A percentile compares a stretch with the other conserved stretches of the same genome.
These are phyloP conservation scores for Aspergillus neotritici DNA, from an alignment of 2,329 filamentous ascomycete species.

Conservation along the genomic window DNA sequence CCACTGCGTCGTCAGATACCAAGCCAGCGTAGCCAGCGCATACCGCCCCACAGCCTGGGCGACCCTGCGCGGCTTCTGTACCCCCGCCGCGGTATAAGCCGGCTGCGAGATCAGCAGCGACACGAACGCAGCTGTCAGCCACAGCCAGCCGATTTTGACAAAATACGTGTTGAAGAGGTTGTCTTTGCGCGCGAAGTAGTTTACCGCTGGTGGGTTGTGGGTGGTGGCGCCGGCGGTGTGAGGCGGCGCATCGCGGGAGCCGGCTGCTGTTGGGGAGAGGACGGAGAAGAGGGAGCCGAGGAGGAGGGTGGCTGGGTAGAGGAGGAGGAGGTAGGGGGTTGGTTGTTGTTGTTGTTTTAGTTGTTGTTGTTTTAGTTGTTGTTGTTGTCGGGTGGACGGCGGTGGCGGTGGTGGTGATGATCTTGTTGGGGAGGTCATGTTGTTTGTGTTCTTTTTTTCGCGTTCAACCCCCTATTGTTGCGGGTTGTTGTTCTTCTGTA, in stretches of 20 bases:
- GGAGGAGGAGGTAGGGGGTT: constrained; percentile 52
- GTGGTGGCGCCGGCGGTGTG: constrained; percentile 28
- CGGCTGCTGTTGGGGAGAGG: constrained; percentile 66
- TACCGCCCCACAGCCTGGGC: constrained; percentile 63
- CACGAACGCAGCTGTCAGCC: constrained; percentile 72
- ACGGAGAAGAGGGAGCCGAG: constrained; percentile 76
- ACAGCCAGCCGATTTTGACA: constrained; percentile 92
- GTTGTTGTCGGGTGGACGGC: neutral
- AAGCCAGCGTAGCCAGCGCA: constrained; percentile 65
- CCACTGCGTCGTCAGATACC: constrained; percentile 91
- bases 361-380: neutral
- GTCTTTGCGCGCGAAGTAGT: constrained; percentile 88
- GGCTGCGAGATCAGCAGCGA: constrained; percentile 66
- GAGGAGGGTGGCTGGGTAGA: constrained; percentile 73
- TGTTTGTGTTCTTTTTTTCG: too few relatives aligned
- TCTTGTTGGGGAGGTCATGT: constrained; percentile 9
- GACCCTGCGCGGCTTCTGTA: constrained; percentile 40
- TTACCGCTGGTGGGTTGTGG: constrained; percentile 29
- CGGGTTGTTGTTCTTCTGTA: too few relatives aligned
- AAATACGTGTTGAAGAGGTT: constrained; percentile 92
- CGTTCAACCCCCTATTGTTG: too few relatives aligned
- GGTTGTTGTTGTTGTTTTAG: constrained; percentile 1
- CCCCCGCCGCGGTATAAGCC: constrained; percentile 42
- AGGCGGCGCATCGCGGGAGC: constrained; percentile 33
- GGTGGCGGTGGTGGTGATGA: constrained; percentile 4